Evolutionary conservation across 768 basidiomycete species (phyloP), one percentile per base, ranked within the genome.

Genomic region (Rhodotorula taiwanensis): DNA sequence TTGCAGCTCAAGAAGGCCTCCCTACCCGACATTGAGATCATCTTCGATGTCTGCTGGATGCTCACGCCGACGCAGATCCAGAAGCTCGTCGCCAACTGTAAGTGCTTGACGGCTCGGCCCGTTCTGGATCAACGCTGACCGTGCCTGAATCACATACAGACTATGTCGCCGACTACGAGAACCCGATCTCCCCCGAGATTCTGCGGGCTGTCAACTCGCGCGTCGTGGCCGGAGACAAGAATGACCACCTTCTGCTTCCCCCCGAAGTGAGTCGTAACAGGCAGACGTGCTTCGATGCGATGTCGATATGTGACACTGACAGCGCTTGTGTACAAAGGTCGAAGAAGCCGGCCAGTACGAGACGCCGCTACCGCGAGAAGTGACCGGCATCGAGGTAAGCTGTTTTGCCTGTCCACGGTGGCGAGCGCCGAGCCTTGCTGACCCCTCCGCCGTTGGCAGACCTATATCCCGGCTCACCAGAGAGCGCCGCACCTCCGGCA

Each of bases 21-120:
- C 5, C 82, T 89, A 39, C 86, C 87, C 28, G 95, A 98, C 74
- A 95, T 99, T 66, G 93, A 98, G 78, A 98, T 98, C 73, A 94
- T 99, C 72, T 98, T 95, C 75, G 90, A 93, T 39, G 78, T 99
- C 65, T 98, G 94, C 80, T 98, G 95, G 94, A 98, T 98, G 87
- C 81, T 99, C 49, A 97, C 91, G 67, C 95, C 95, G 3, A 93
- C 93, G 77, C 95, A 99, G 76, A 98, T 99, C 69, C 95, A 98
- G 79, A 87, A 95, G 75, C 92, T 99, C 85, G 97, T 95, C 76
- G 90, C 89, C 62, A 70, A 71, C 55, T 74, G 58, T 64, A 13
- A 36, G 62, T 41, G 13, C 13, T 3, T 27, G 43, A 14, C 34
- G 2, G 27, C 15, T 50, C 52, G 0, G 3, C 1, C 7, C 28